Base-by-base conservation (phyloP, 2,329 filamentous ascomycete species). In the Exophiala calicioides region DNA sequence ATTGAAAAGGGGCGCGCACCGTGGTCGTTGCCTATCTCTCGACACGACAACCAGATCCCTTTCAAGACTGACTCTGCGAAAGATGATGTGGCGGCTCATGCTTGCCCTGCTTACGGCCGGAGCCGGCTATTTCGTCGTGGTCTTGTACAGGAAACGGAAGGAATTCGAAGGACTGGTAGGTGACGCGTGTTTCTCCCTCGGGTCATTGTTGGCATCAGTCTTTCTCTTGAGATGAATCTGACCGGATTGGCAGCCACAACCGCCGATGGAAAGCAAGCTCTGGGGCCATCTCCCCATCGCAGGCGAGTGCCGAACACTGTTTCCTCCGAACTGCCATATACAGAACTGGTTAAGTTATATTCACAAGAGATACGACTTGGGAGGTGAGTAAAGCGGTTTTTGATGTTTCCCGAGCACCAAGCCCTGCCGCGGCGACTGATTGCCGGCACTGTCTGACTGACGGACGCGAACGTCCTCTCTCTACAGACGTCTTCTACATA, bases 221-320 rank as follows among this genome's bases (percentile, higher is more conserved):
- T 19, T n/a, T n/a, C n/a, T n/a, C n/a, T n/a, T n/a, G n/a, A n/a
- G n/a, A n/a, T n/a, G n/a, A n/a, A n/a, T n/a, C n/a, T n/a, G n/a
- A n/a, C n/a, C n/a, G n/a, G n/a, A n/a, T n/a, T n/a, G n/a, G n/a
- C 32, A 62, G 60, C 56, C 58, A 21, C 48, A 56, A 50, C 60
- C 59, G 13, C 60, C 60, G 8, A 51, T 52, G 44, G 42, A 55
- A 36, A 56, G 52, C 23, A 29, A 31, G 8, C 44, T 61, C 30
- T 56, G 57, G 34, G 59, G 58, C 15, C 60, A 62, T 44, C 43
- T 61, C 9, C 48, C 42, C 10, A 34, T 60, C 16, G 46, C 52
- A 2, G 44, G 36, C 9, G 54, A 54, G 13, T 47, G 58, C 33
- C 43, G 47, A 16, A 50, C 24, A 4, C 29, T 53, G 15, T 54